Evolutionary conservation across 805 yeast genomes (phyloP), one percentile per base, ranked within the genome.

Genomic region (Monosporozyma unispora): DNA sequence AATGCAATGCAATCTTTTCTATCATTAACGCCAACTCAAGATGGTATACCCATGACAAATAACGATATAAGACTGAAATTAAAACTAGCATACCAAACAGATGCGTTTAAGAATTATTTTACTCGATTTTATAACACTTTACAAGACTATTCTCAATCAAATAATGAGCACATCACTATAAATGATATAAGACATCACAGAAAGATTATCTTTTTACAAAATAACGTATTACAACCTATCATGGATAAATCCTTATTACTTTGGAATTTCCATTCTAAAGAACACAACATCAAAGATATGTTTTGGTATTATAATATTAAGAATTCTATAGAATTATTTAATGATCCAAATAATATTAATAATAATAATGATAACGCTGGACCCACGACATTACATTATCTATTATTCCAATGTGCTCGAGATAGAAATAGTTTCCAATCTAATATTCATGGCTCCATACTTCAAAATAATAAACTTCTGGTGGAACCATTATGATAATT

Each of bases 401-500:
- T 65, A 35, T 57, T 61, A 19, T 83, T 83, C 55, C 68, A 68
- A 14, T 70, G 73, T 52, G 50, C 55, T 2, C 51, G 59, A 2
- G 78, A 77, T 50, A 81, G 87, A 2, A 53, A 52, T 18, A 63
- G 79, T 40, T 82, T 82, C 59, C 76, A 75, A 4, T 61, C 76
- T 12, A 73, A 75, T 52, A 73, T 70, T 56, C 79, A 83, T 59
- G 84, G 84, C 2, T 49, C 55, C 2, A 50, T 48, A 16, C 52
- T 58, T 21, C 54, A 56, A 9, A 41, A 33, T 14, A 23, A 47
- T 25, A 62, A 58, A 48, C 18, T 64, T 25, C 37, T 62, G 19
- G 50, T 61, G 4, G 63, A 63, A 37, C 49, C 50, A 3, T 49
- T 63, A 16, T 33, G 22, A 41, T 50, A 41, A 51, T n/a, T 41